Base-by-base conservation (phyloP, 768 basidiomycete species). In the Pleurotus tuoliensis region DNA sequence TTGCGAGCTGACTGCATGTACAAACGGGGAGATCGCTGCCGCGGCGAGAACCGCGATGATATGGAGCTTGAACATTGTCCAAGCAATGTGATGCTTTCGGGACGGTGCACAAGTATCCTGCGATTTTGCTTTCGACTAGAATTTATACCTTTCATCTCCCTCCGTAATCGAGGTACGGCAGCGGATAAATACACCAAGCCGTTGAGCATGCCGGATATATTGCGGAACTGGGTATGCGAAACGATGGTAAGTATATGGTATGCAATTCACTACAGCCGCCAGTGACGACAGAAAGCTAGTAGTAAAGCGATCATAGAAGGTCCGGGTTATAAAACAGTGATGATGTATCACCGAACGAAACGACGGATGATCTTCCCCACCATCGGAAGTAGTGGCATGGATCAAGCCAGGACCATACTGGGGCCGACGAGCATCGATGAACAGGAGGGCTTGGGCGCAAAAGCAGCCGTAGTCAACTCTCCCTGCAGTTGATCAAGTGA, bases 1-100 rank as follows among this genome's bases (percentile, higher is more conserved):
- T 61, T 83, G 80, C 8, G 80, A 73, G n/a, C 76, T 68, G 43
- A 75, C 74, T 1, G 78, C 77, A 25, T 62, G 54, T 27, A 65
- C 76, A 15, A 74, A 49, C 15, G 71, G 69, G 30, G 57, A 51
- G 20, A 67, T 44, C 44, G 63, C 47, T 40, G 59, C 66, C 13
- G 66, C 58, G 38, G 69, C 66, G 27, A 75, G 62, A n/a, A 67
- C 64, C 30, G 68, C 63, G 37, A 76, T 61, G 25, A 69, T 56
- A 24, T 69, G 63, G 39, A 74, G 55, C 55, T 61, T 69, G 54
- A 63, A 60, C 75, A 76, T 76, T 30, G 41, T 63, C 13, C 51
- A 53, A 34, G 30, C 30, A 34, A 11, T 34, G 8, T 34, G 5
- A 25, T 25, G 24, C 5, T 25, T 25, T 25, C 24, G 30, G 30